A percentile compares a stretch with the other conserved stretches of the same genome.
Conservation (phyloP, 2,329 filamentous ascomycete genomes). For the Tricladium varicosporioides region DNA sequence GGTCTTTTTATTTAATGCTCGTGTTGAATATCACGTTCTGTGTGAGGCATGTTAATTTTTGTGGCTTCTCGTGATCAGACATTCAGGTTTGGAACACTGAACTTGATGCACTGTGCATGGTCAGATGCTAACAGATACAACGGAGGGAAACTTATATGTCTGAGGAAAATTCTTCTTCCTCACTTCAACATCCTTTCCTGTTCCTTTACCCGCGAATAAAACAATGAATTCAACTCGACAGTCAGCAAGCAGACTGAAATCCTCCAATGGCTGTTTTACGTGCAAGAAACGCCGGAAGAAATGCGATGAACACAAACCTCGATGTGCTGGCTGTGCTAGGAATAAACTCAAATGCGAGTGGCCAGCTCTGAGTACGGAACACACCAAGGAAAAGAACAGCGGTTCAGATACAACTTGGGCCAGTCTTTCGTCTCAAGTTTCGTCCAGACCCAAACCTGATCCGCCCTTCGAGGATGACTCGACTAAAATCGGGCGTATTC, state of each 20-base stretch:
- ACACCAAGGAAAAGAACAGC: neutral
- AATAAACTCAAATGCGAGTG: conserved; percentile 4
- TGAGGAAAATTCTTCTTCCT: too few relatives aligned
- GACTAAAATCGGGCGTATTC: neutral
- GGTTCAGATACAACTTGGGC: neutral
- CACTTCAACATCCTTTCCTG: neutral
- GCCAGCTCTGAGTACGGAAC: neutral
- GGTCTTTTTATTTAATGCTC: too few relatives aligned
- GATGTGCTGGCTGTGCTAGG: conserved; percentile 4
- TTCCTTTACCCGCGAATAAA: neutral
- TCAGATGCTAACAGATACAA: too few relatives aligned
- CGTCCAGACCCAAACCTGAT: neutral
- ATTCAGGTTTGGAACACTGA: too few relatives aligned
- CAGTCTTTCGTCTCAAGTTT: neutral
- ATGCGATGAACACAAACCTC: conserved; percentile 11
- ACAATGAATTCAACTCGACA: neutral
- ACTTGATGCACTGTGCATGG: too few relatives aligned
- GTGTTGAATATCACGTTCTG: too few relatives aligned
- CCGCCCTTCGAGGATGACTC: conserved; percentile 1
- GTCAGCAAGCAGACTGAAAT: neutral
- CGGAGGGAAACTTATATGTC: too few relatives aligned
- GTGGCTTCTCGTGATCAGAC: too few relatives aligned
- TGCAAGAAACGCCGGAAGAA: conserved; percentile 13
- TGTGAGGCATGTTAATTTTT: too few relatives aligned
- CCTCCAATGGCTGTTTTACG: conserved; percentile 8